Evolutionary conservation across 139 green algal species (phyloP).

Genomic region (Haematococcus lacustris): DNA sequence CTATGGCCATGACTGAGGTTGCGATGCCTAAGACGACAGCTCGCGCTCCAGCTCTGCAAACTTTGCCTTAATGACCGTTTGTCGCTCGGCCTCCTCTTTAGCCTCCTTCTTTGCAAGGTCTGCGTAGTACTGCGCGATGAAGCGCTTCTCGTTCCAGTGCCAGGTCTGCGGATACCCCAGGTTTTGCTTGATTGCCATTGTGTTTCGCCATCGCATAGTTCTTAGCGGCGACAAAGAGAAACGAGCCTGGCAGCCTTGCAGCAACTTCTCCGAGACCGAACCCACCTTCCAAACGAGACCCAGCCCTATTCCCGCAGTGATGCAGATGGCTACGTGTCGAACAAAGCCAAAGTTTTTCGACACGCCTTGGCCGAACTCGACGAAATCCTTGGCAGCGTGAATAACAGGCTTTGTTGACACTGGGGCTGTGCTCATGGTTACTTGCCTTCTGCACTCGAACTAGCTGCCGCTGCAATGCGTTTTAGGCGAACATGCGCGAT

Average conservation of each 20-base stretch:
- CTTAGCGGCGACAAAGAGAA: slow-evolving; percentile 1
- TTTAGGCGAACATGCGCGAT: too few species aligned
- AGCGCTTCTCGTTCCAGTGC: slow-evolving; percentile 56
- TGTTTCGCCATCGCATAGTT: not conserved
- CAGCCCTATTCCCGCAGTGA: slow-evolving; percentile 18
- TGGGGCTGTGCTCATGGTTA: too few species aligned
- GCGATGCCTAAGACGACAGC: too few species aligned
- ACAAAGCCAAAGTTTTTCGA: slow-evolving; percentile 35
- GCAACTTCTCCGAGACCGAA: too few species aligned
- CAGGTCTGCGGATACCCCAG: slow-evolving; percentile 42
- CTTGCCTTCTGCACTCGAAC: too few species aligned
- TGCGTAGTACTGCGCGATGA: slow-evolving; percentile 48
- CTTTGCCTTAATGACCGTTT: slow-evolving; percentile 27
- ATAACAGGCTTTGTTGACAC: too few species aligned
- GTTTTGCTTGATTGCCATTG: not conserved
- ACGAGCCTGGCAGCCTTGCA: too few species aligned
- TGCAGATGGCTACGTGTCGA: slow-evolving; percentile 11
- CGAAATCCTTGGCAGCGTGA: slow-evolving; percentile 3
- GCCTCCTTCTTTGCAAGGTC: slow-evolving; percentile 31
- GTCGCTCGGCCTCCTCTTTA: slow-evolving; percentile 20
- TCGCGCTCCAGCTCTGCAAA: not conserved
- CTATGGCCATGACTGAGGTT: too few species aligned
- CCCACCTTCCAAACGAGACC: slow-evolving; percentile 34
- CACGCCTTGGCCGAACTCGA: slow-evolving; percentile 24
- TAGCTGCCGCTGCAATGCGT: too few species aligned